Evolutionary conservation across 1,284 basidiomycete species (phyloP), one percentile per base, ranked within the genome.

Genomic region (Violaceomyces palustris): DNA sequence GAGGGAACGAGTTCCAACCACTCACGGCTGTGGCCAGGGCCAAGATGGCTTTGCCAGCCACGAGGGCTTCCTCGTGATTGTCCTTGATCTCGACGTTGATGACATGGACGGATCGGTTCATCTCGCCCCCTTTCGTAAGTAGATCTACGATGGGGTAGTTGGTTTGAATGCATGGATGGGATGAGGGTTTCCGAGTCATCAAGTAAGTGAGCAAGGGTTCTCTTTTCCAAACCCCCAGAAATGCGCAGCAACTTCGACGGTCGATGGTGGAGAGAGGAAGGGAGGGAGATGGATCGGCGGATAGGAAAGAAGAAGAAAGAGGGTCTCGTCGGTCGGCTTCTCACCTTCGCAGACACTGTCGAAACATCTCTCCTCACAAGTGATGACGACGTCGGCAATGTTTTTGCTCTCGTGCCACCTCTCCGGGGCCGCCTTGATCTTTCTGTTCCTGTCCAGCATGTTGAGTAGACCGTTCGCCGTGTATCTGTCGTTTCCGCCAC

Each of bases 41-140:
- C 25, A 98, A 78, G 64, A 98, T 93, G 1, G 93, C 91, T 74
- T 86, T 88, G 11, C 93, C 93, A 12, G 94, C 94, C 48, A 94
- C 88, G 24, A 87, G 79, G 0, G 94, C 94, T 74, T 98, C 94
- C 78, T 98, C 94, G 67, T 97, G 93, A 69, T 96, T 98, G 76
- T 99, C 94, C 77, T 88, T 96, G 77, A 98, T 98, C 73, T 99
- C 94, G 50, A 98, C 82, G 75, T 99, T 99, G 74, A 99, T 90
- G 42, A 99, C 77, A 74, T 99, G 94, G 18, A 98, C 91, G 0
- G 90, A 84, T 43, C 86, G 84, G 76, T 92, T 97, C 69, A 85
- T 84, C 52, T 98, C 93, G 2, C 92, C 88, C 21, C 90, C 91
- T 52, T 89, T 81, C 30, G 79, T 78, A 48, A 98, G 78, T 15